Evolutionary conservation across 2,329 filamentous ascomycete species (phyloP), one percentile per base, ranked within the genome.

Genomic region (Aureobasidium lini): DNA sequence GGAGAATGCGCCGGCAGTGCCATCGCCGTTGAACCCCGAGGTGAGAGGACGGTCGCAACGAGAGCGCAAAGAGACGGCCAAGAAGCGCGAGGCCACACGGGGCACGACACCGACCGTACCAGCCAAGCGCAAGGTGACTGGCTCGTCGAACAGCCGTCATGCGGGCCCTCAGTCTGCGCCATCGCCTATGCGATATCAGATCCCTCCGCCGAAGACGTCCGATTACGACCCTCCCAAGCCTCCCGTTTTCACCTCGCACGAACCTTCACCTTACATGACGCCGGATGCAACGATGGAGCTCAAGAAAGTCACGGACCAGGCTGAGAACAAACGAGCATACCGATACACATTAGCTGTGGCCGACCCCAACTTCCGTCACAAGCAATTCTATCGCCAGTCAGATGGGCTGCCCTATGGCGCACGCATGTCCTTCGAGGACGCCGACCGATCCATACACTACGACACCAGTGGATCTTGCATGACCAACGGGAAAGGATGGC

Each of bases 361-460:
- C 65, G 92, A 96, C 65, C 90, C 91, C 1, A 80, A 83, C 18
- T 96, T 96, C 68, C 86, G 90, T 6, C 90, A 91, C 63, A 91
- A 86, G 64, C 84, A 95, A 67, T 94, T 89, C 77, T 96, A 95
- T 74, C 87, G 92, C 62, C 87, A 90, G 62, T 94, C 90, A 44
- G 94, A 97, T 69, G 84, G 89, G 6, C 85, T 85, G 61, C 94
- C 95, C 0, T 92, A 89, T 68, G 84, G 86, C 34, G 83, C 94
- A 4, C 87, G 91, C 59, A 86, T 99, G 71, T 95, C 88, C 75
- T 95, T 94, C 69, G 93, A 97, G 71, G 94, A 99, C 73, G 87
- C 89, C 36, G 89, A 93, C 36, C 85, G 86, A 9, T 88, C 89
- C 70, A 89, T 96, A 71, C 88, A 87, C 69, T 90, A 96, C 69